A percentile compares a stretch with the other conserved stretches of the same genome.
These are phyloP conservation scores for Paecilomyces variotii DNA, from an alignment of 2,329 filamentous ascomycete genomes.

Conservation along the genomic window DNA sequence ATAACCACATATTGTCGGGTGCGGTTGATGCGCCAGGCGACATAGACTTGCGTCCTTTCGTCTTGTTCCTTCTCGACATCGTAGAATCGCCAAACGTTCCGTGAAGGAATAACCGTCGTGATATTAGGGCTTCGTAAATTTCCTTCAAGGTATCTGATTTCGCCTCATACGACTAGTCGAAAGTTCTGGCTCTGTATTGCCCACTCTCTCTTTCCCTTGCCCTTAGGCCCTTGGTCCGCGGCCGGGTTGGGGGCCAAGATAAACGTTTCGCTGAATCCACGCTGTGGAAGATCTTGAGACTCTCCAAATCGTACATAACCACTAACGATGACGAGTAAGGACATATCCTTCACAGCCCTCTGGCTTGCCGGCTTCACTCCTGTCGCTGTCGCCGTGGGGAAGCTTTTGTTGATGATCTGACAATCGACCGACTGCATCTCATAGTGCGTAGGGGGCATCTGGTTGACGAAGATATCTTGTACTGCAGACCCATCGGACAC, in stretches of 20 bases:
- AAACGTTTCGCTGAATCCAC: constrained; percentile 72
- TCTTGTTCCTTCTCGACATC: background rate
- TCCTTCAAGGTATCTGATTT: background rate
- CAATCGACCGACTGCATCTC: constrained; percentile 70
- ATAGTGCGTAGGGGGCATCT: constrained; percentile 57
- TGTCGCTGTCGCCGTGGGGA: constrained; percentile 45
- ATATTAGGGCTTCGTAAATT: background rate
- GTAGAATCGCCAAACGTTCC: background rate
- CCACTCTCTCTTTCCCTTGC: constrained; percentile 51
- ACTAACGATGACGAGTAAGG: constrained; percentile 64
- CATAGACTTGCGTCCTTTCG: background rate
- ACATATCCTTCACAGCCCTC: constrained; percentile 50
- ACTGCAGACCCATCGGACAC: constrained; percentile 57
- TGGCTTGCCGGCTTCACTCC: constrained; percentile 30
- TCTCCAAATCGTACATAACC: constrained; percentile 64
- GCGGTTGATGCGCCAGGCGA: background rate
- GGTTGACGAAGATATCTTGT: constrained; percentile 58
- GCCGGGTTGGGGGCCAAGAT: constrained; percentile 64
- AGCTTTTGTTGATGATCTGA: constrained; percentile 67
- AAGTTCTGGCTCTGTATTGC: constrained; percentile 68
- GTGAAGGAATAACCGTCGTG: background rate
- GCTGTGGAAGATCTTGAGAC: constrained; percentile 51
- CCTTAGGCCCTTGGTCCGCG: constrained; percentile 50
- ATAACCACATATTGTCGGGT: background rate
- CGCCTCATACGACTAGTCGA: constrained; percentile 42